Conservation (phyloP, 1,284 basidiomycete species). For the Puccinia polysora region DNA sequence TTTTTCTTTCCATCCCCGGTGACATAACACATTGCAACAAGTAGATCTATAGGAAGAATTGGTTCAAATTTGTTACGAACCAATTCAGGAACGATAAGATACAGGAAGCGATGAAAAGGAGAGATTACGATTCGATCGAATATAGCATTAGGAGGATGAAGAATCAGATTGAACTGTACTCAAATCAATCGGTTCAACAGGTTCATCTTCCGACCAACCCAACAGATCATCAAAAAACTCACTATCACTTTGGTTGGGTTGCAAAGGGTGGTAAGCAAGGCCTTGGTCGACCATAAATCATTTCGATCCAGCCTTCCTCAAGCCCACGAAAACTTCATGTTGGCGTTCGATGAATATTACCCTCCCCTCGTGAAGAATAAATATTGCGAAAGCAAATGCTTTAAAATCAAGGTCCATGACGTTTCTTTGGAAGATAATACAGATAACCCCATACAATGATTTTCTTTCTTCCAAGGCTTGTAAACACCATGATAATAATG, state of each 20-base stretch:
- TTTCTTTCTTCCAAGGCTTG: too few relatives aligned
- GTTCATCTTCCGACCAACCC: constrained; percentile 1
- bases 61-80: constrained; percentile 19
- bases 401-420: too few relatives aligned
- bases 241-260: constrained; percentile 7
- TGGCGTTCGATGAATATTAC: too few relatives aligned
- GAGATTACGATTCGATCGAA: constrained; percentile 15
- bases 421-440: too few relatives aligned
- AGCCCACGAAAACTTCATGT: too few relatives aligned
- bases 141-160: constrained; percentile 2
- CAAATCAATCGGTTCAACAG: constrained; percentile 11
- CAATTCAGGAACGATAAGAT: constrained; percentile 12
- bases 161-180: constrained; percentile 19
- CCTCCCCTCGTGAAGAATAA: too few relatives aligned
- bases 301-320: too few relatives aligned
- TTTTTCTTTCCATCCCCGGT: too few relatives aligned
- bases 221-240: background rate
- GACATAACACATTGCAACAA: too few relatives aligned
- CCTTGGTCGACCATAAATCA: background rate
- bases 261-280: constrained; percentile 24
- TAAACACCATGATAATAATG: too few relatives aligned
- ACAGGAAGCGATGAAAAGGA: background rate
- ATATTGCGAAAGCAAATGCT: too few relatives aligned
- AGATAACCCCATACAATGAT: too few relatives aligned
- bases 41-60: constrained; percentile 10